Base-by-base conservation (phyloP, 2,329 filamentous ascomycete species). In the Colletotrichum noveboracense region DNA sequence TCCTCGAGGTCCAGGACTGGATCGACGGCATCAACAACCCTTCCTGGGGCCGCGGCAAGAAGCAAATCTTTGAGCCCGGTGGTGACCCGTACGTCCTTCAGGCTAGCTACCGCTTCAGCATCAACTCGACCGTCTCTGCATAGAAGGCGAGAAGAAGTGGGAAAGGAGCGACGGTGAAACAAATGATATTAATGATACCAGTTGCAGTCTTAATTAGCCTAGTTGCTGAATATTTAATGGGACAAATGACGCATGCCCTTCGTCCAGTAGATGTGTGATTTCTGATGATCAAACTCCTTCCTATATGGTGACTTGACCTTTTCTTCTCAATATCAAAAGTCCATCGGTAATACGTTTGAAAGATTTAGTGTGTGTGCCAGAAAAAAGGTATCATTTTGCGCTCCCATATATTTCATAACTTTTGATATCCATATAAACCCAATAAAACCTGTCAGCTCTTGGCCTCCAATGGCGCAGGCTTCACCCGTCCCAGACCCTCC, bases 11-110 rank as follows among this genome's bases (percentile, higher is more conserved):
- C 14, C 92, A 98, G 88, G 96, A 97, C 83, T 98, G 93, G 91
- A 98, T 98, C 81, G 96, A 98, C 82, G 96, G 90, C 30, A 97
- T 98, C 86, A 98, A 98, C 86, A 91, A 97, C 80, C 96, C 96
- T 0, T 91, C 95, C 84, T 98, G 96, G 96, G 92, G 92, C 75
- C 91, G 96, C 71, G 85, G 88, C 62, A 81, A 81, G 70, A 92
- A 89, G 85, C 91, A 93, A 81, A 86, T 94, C 75, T 93, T 86
- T 79, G 88, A 85, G 34, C 92, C 92, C 1, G 91, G 88, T 10
- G 91, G 87, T 70, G 89, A 89, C 76, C 90, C 91, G 5, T 93
- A 91, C 80, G 88, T 91, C n/a, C 84, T 93, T 77, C 87, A 91
- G 84, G 91, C 91, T 6, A 90, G 87, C 78, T 93, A 93, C 81